A percentile compares a stretch with the other conserved stretches of the same genome.
phyloP scores from a whole-genome alignment of 2,329 filamentous ascomycete species.

The Trichoderma sp. region DNA sequence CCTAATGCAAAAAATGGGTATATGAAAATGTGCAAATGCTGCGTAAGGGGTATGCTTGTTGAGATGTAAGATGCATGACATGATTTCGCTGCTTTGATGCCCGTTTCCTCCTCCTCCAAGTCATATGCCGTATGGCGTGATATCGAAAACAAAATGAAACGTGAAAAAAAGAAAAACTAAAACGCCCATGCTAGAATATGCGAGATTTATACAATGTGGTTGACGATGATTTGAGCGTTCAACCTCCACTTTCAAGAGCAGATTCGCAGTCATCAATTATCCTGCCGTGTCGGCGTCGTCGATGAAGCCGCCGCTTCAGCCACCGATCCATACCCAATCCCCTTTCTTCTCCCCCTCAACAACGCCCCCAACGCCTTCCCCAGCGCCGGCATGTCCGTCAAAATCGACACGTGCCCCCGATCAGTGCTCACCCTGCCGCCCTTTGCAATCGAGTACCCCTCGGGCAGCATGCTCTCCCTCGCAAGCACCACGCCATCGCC shows the following conservation, averaged over 20 bases:
- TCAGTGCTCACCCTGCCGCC: slow-evolving; percentile 79
- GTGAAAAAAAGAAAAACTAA: neutral
- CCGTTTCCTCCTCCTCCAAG: neutral
- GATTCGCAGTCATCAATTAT: neutral
- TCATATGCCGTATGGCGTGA: neutral
- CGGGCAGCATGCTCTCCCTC: slow-evolving; percentile 80
- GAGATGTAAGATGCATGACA: neutral
- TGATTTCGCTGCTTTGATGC: neutral
- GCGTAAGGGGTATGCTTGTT: neutral
- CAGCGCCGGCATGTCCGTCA: slow-evolving; percentile 83
- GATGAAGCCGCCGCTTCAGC: neutral
- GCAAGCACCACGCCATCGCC: slow-evolving; percentile 91
- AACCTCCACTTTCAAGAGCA: neutral
- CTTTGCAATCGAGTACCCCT: slow-evolving; percentile 73
- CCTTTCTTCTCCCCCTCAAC: slow-evolving; percentile 66
- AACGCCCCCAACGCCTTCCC: slow-evolving; percentile 74
- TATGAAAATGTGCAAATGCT: neutral
- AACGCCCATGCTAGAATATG: slow-evolving; percentile 14
- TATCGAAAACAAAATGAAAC: neutral
- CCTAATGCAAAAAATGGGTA: neutral
- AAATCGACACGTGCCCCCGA: slow-evolving; percentile 81
- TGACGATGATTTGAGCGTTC: neutral
- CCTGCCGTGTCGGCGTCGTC: neutral
- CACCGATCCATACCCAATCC: slow-evolving; percentile 60
- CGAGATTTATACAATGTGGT: neutral